A percentile compares a stretch with the other conserved stretches of the same genome.
Evolutionary conservation across 2,329 filamentous ascomycete genomes (phyloP).

Genomic region (Aspergillus pseudonomiae): DNA sequence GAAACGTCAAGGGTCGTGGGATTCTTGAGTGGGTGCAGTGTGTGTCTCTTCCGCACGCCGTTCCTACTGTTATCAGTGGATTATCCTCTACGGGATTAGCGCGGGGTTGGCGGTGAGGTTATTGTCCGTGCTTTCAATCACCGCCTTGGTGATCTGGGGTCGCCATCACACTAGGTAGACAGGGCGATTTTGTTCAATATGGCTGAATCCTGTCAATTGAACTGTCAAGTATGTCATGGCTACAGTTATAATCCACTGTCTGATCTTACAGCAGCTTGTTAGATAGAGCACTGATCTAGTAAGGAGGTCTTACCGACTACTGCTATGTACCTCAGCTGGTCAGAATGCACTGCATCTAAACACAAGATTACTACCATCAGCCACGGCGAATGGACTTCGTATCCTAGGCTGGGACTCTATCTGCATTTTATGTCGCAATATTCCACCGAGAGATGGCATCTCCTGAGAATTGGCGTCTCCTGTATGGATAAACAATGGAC

Average conservation of each 20-base stretch:
- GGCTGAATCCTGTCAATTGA: too few species aligned
- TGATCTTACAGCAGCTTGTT: too few species aligned
- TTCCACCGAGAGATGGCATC: too few species aligned
- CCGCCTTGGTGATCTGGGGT: slow-evolving; percentile 17
- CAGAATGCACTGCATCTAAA: not conserved
- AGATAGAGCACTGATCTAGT: too few species aligned
- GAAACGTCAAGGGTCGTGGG: not conserved
- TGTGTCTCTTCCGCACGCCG: slow-evolving; percentile 25
- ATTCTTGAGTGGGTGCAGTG: slow-evolving; percentile 17
- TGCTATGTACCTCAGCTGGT: not conserved
- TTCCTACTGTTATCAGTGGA: slow-evolving; percentile 27
- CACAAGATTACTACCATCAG: not conserved
- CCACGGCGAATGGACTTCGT: not conserved
- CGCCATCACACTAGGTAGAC: not conserved
- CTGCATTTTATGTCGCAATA: rapidly evolving
- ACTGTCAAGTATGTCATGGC: too few species aligned
- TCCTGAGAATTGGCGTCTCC: not conserved
- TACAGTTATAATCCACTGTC: too few species aligned
- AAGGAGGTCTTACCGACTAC: too few species aligned
- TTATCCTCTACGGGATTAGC: slow-evolving; percentile 26
- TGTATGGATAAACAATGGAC: not conserved
- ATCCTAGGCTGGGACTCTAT: not conserved
- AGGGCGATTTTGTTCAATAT: too few species aligned
- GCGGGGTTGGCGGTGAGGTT: slow-evolving; percentile 31
- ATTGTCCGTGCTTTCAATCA: slow-evolving; percentile 11